Percentiles rank a stretch among this genome's conserved stretches.
These are phyloP conservation scores for Lomentospora prolificans DNA, from an alignment of 2,329 filamentous ascomycete genomes.

Conservation along the genomic window DNA sequence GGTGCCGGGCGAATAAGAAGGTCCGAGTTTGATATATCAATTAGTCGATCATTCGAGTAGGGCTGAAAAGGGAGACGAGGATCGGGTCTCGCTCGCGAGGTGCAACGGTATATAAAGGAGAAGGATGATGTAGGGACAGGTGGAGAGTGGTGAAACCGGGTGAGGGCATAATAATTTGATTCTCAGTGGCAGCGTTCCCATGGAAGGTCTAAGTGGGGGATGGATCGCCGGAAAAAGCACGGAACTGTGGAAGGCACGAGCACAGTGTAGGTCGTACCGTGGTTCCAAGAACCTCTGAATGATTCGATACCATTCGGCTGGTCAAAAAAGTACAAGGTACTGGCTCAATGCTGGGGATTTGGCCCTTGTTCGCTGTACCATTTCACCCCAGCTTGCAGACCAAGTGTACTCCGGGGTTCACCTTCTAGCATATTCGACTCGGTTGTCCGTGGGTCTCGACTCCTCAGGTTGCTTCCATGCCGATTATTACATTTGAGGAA, in stretches of 20 bases:
- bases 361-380: neutral
- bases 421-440: too few relatives aligned
- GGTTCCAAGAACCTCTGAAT: neutral
- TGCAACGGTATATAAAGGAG: neutral
- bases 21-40: too few relatives aligned
- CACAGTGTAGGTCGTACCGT: neutral
- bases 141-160: neutral
- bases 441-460: too few relatives aligned
- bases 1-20: too few relatives aligned
- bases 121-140: neutral
- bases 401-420: too few relatives aligned
- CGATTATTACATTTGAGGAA: too few relatives aligned
- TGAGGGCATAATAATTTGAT: neutral
- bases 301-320: neutral
- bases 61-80: neutral
- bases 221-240: neutral
- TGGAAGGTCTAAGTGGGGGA: neutral
- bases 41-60: too few relatives aligned
- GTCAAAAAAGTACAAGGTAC: neutral
- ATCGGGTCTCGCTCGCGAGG: neutral
- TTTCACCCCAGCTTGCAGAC: neutral
- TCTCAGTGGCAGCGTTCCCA: neutral
- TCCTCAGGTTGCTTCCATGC: too few relatives aligned
- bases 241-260: neutral
- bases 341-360: too few relatives aligned